phyloP scores from a whole-genome alignment of 768 basidiomycete species.

The Boletellus ananas region DNA sequence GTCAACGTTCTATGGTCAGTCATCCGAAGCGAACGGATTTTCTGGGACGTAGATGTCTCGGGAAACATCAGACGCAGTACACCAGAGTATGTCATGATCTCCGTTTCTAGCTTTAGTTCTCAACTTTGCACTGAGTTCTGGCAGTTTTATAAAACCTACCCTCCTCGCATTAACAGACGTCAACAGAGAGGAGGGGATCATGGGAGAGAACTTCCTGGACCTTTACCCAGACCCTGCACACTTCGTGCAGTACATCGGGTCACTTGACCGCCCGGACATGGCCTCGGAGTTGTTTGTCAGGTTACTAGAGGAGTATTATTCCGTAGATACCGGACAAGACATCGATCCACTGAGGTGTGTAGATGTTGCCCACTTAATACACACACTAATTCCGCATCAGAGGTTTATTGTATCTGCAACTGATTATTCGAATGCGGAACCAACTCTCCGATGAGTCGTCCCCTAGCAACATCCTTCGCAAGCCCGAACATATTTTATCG shows the following conservation, averaged over 20 bases:
- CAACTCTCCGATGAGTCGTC: conserved; percentile 53
- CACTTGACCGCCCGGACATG: conserved; percentile 64
- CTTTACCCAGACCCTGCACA: conserved; percentile 74
- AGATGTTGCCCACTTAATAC: not conserved
- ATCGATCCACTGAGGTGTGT: conserved; percentile 22
- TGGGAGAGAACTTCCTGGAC: conserved; percentile 52
- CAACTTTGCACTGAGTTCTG: conserved; percentile 2
- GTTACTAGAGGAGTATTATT: conserved; percentile 66
- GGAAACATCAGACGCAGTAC: conserved; percentile 43
- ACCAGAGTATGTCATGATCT: conserved; percentile 39
- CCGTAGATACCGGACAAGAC: conserved; percentile 16
- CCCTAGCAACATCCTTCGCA: conserved; percentile 51
- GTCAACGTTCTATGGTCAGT: conserved; percentile 57
- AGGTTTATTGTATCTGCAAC: conserved; percentile 69
- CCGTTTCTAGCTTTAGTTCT: not conserved
- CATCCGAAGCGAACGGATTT: conserved; percentile 44
- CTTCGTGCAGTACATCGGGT: conserved; percentile 63
- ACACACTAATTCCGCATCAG: conserved; percentile 33
- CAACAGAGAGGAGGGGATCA: conserved; percentile 33
- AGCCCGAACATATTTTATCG: conserved; percentile 70
- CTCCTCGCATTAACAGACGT: conserved; percentile 54
- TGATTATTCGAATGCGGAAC: conserved; percentile 79
- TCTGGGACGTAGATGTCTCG: conserved; percentile 56
- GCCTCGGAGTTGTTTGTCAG: conserved; percentile 70
- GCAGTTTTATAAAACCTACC: conserved; percentile 30